Conservation (phyloP, 495 filamentous ascomycete species). For the Astrocystis sublimbata region DNA sequence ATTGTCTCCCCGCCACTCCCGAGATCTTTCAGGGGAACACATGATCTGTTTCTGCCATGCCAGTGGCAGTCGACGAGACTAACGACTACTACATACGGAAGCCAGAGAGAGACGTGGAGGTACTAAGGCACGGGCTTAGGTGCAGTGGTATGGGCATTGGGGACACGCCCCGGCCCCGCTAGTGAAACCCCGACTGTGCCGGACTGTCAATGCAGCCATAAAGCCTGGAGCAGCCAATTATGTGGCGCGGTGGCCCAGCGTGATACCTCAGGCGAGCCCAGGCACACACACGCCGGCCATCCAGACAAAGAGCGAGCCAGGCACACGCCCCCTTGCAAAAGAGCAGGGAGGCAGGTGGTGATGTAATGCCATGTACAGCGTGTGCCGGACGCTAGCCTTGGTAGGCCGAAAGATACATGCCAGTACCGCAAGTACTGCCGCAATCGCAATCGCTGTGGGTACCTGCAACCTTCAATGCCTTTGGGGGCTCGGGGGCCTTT, state of each 20-base stretch:
- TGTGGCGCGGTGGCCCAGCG: slow-evolving; percentile 1
- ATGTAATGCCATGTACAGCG: slow-evolving; percentile 13
- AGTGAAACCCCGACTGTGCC: background rate
- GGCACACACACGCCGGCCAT: background rate
- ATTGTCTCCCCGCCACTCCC: too few species aligned
- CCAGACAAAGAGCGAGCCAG: slow-evolving; percentile 7
- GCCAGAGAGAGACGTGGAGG: too few species aligned
- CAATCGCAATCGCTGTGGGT: too few species aligned
- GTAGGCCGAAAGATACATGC: slow-evolving; percentile 9
- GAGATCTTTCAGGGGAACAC: too few species aligned
- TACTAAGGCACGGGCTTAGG: too few species aligned
- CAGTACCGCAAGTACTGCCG: slow-evolving; percentile 11
- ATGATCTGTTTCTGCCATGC: too few species aligned
- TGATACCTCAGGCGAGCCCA: slow-evolving; percentile 12
- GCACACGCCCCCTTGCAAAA: slow-evolving; percentile 10
- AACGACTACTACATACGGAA: too few species aligned
- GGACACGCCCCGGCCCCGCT: background rate
- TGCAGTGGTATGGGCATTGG: background rate
- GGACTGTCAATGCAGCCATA: background rate
- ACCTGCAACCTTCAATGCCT: too few species aligned
- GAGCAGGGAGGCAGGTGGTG: too few species aligned
- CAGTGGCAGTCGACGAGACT: too few species aligned
- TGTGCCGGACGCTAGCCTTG: background rate
- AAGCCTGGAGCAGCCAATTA: slow-evolving; percentile 8
- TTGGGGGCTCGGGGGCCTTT: too few species aligned